Evolutionary conservation across 176 grass and related monocot genomes (phyloP).

Genomic region (Zea luxurians): DNA sequence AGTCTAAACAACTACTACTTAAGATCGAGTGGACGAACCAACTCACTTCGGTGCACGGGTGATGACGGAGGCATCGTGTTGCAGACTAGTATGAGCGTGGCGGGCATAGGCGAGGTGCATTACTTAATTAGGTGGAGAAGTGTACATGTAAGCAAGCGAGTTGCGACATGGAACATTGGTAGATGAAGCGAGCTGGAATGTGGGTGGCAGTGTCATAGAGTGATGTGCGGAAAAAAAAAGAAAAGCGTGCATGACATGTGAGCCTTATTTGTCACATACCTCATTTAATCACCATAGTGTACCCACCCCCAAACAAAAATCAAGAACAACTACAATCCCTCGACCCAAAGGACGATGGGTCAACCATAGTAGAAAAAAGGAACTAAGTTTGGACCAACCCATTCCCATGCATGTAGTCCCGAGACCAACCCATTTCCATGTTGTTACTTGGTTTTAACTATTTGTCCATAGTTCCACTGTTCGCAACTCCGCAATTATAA

Average conservation of each 20-base stretch:
- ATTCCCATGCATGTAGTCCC: not conserved
- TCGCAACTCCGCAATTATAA: no score
- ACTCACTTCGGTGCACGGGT: no score
- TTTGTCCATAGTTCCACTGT: not conserved
- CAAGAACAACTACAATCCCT: not conserved
- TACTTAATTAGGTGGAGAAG: not conserved
- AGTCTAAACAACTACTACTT: not conserved
- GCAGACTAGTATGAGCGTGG: not conserved
- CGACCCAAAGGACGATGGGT: not conserved
- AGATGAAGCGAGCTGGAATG: not conserved
- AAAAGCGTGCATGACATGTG: not conserved
- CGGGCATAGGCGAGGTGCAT: fast-evolving
- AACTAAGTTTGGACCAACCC: not conserved
- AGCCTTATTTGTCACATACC: not conserved
- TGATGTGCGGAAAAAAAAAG: not conserved
- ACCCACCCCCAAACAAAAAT: not conserved
- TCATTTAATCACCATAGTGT: not conserved
- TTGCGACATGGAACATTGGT: not conserved
- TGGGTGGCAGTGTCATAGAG: not conserved
- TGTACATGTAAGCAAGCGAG: not conserved
- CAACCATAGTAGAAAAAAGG: not conserved
- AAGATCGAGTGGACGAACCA: not conserved
- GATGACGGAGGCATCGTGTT: no score
- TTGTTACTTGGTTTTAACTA: not conserved
- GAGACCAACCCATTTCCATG: not conserved